A percentile compares a stretch with the other conserved stretches of the same genome.
phyloP scores from a whole-genome alignment of 176 grass and related monocot genomes.

The Eleusine indica region DNA sequence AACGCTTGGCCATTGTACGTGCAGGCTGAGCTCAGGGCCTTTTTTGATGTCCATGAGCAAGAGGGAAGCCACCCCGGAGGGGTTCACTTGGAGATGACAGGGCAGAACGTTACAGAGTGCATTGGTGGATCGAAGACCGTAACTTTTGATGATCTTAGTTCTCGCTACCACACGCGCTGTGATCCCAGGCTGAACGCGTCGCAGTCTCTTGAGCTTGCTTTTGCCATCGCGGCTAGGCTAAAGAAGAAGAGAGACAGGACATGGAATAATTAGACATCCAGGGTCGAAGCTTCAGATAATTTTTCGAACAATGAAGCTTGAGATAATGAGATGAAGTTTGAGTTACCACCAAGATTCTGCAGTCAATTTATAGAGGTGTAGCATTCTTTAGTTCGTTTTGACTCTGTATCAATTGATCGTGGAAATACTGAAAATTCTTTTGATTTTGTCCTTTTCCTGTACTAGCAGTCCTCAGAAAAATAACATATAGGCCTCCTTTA shows the following conservation, averaged over 20 bases:
- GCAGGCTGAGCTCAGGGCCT: conserved; percentile 62
- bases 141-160: conserved; percentile 53
- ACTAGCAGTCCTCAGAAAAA: too few species aligned
- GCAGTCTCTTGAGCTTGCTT: conserved; percentile 55
- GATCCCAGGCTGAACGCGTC: conserved; percentile 66
- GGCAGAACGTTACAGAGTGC: conserved; percentile 68
- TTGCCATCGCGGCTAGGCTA: conserved; percentile 53
- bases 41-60: conserved; percentile 67
- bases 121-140: conserved; percentile 58
- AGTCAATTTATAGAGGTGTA: too few species aligned
- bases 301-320: too few species aligned
- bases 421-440: too few species aligned
- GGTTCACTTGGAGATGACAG: conserved; percentile 70
- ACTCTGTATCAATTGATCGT: too few species aligned
- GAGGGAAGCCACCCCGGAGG: conserved; percentile 61
- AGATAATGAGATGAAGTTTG: too few species aligned
- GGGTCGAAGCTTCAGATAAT: too few species aligned
- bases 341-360: too few species aligned
- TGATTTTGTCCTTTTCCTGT: too few species aligned
- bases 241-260: conserved; percentile 42
- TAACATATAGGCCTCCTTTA: too few species aligned
- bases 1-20: not conserved
- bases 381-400: too few species aligned
- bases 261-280: conserved; percentile 6
- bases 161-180: conserved; percentile 59